Conservation (phyloP, 352 stramenopile species). For the Phytophthora megakarya region DNA sequence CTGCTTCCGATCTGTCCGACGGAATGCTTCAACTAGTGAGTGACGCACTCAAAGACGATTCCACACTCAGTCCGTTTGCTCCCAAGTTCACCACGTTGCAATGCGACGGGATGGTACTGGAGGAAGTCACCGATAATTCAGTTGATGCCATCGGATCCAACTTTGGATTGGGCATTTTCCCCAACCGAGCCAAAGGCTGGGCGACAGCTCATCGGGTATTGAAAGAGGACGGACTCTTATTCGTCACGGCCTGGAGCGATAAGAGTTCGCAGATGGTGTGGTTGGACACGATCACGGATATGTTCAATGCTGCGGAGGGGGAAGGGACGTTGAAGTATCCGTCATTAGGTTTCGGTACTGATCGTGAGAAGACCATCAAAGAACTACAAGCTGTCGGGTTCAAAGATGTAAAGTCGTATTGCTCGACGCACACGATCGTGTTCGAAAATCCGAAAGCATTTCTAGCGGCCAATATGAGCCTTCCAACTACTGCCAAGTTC, state of each 20-base stretch:
- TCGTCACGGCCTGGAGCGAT: slow-evolving; percentile 47
- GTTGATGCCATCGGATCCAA: slow-evolving; percentile 51
- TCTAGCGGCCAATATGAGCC: slow-evolving; percentile 33
- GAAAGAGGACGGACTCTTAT: slow-evolving; percentile 44
- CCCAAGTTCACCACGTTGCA: slow-evolving; percentile 41
- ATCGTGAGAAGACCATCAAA: slow-evolving; percentile 18
- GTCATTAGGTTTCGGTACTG: slow-evolving; percentile 13
- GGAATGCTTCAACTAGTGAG: slow-evolving; percentile 47
- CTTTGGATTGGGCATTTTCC: slow-evolving; percentile 51
- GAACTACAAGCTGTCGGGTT: slow-evolving; percentile 36
- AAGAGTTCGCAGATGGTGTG: slow-evolving; percentile 46
- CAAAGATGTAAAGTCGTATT: slow-evolving; percentile 28
- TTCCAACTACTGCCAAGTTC: slow-evolving; percentile 36
- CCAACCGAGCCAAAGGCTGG: slow-evolving; percentile 39
- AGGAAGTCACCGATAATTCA: slow-evolving; percentile 36
- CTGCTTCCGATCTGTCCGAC: slow-evolving; percentile 46
- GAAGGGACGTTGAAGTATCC: slow-evolving; percentile 14
- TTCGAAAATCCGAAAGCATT: slow-evolving; percentile 34
- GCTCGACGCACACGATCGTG: slow-evolving; percentile 40
- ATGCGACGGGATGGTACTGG: slow-evolving; percentile 43
- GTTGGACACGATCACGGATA: slow-evolving; percentile 37
- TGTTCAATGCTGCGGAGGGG: slow-evolving; percentile 31
- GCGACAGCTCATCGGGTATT: slow-evolving; percentile 39
- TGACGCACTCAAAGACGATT: slow-evolving; percentile 25
- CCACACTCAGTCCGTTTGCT: slow-evolving; percentile 21